Conservation (phyloP, 495 filamentous ascomycete species). For the Hypoxylon crocopeplum region DNA sequence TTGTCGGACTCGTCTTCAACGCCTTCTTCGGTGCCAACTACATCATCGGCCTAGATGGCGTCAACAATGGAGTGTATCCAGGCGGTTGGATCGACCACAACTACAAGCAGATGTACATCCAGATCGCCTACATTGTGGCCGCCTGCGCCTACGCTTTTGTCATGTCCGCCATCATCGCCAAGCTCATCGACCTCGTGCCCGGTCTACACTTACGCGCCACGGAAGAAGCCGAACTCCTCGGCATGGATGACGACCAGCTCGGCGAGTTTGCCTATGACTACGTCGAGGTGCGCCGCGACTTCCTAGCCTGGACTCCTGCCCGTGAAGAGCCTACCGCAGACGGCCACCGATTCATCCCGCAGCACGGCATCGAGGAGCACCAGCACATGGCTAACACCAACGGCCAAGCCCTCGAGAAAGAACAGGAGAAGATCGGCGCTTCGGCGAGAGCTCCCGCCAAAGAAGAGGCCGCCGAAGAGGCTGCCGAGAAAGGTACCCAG, state of each 20-base stretch:
- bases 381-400: conserved; percentile 64
- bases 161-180: conserved; percentile 83
- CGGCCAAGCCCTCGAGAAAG: conserved; percentile 25
- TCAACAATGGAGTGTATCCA: conserved; percentile 73
- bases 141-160: conserved; percentile 78
- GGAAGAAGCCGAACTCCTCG: conserved; percentile 95
- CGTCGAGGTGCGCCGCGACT: conserved; percentile 96
- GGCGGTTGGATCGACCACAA: conserved; percentile 91
- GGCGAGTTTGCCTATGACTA: conserved; percentile 99
- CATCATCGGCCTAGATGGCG: conserved; percentile 92
- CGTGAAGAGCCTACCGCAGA: conserved; percentile 72
- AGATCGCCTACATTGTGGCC: conserved; percentile 88
- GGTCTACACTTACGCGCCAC: conserved; percentile 91
- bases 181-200: conserved; percentile 82
- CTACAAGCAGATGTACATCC: conserved; percentile 88
- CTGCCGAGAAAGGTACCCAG: conserved; percentile 7
- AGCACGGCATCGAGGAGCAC: conserved; percentile 85
- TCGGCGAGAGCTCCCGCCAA: conserved; percentile 35
- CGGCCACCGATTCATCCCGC: conserved; percentile 69
- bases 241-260: conserved; percentile 98
- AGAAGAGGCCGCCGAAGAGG: conserved; percentile 23
- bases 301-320: conserved; percentile 95
- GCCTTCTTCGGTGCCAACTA: conserved; percentile 85
- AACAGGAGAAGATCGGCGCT: conserved; percentile 35
- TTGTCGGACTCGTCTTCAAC: conserved; percentile 92